Conservation (phyloP, 1,139 yeast genomes). For the Yamadazyma aaseri region DNA sequence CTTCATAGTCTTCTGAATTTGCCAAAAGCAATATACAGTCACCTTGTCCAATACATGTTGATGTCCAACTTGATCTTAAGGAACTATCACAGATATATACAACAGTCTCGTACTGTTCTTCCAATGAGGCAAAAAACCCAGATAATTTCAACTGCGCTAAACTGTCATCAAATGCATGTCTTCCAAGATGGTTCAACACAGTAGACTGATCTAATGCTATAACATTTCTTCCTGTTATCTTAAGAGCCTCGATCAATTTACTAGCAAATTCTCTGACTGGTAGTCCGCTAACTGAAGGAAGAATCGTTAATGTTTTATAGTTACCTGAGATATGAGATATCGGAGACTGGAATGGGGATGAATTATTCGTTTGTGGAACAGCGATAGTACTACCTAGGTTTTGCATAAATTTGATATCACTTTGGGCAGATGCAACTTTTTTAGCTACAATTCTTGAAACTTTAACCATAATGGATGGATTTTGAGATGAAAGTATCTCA, state of each 20-base stretch:
- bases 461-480: constrained; percentile 88
- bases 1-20: constrained; percentile 60
- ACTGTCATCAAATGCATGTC: constrained; percentile 85
- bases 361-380: constrained; percentile 13
- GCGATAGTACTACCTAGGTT: constrained; percentile 17
- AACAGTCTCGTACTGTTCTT: constrained; percentile 83
- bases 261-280: constrained; percentile 87
- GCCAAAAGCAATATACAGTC: constrained; percentile 80
- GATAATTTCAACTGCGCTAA: constrained; percentile 80
- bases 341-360: constrained; percentile 17
- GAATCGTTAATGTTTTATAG: constrained; percentile 78
- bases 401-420: constrained; percentile 11
- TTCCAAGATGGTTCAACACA: constrained; percentile 76
- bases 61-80: constrained; percentile 84
- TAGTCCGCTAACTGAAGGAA: constrained; percentile 76
- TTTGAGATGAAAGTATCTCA: constrained; percentile 77
- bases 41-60: constrained; percentile 90
- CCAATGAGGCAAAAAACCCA: constrained; percentile 88
- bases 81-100: constrained; percentile 87
- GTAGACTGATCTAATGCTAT: constrained; percentile 81
- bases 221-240: constrained; percentile 69
- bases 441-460: constrained; percentile 86
- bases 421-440: constrained; percentile 43
- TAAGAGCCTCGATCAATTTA: constrained; percentile 65
- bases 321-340: constrained; percentile 36